Conservation (phyloP, 805 yeast genomes). For the Dipodascus albidus region DNA sequence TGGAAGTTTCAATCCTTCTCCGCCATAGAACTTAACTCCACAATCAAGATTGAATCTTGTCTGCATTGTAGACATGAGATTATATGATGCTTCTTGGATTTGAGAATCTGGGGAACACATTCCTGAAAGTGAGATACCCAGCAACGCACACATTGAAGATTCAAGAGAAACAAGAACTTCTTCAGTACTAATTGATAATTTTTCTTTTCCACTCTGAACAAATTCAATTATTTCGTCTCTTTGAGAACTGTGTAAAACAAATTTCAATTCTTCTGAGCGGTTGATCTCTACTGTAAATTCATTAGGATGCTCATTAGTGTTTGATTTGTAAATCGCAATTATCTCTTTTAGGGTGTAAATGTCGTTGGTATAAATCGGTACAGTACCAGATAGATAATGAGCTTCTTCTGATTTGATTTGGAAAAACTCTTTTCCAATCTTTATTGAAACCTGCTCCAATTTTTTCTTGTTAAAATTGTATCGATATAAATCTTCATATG, state of each 20-base stretch:
- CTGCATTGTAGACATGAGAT: constrained; percentile 51
- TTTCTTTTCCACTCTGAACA: constrained; percentile 2
- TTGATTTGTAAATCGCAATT: constrained; percentile 30
- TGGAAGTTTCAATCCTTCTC: constrained; percentile 57
- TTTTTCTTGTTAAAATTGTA: constrained; percentile 24
- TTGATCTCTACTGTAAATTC: constrained; percentile 34
- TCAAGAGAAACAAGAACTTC: background rate
- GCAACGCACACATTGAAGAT: constrained; percentile 26
- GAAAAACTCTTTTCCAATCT: constrained; percentile 57
- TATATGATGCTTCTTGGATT: constrained; percentile 52
- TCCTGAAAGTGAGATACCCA: constrained; percentile 58
- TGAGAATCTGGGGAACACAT: constrained; percentile 47
- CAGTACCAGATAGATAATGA: constrained; percentile 7
- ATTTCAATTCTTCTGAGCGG: constrained; percentile 3
- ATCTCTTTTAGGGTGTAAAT: constrained; percentile 33
- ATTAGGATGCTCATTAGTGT: constrained; percentile 35
- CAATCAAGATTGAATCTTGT: constrained; percentile 46
- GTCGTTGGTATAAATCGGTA: constrained; percentile 19
- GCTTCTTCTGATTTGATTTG: constrained; percentile 31
- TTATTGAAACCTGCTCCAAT: constrained; percentile 49
- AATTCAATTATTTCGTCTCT: constrained; percentile 16
- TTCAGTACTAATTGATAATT: background rate
- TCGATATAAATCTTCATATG: constrained; percentile 5
- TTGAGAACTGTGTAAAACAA: constrained; percentile 5
- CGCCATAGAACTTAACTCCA: constrained; percentile 43